phyloP scores from a whole-genome alignment of 192 early-diverging fungal genomes.

The Phycomyces blakesleeanus region DNA sequence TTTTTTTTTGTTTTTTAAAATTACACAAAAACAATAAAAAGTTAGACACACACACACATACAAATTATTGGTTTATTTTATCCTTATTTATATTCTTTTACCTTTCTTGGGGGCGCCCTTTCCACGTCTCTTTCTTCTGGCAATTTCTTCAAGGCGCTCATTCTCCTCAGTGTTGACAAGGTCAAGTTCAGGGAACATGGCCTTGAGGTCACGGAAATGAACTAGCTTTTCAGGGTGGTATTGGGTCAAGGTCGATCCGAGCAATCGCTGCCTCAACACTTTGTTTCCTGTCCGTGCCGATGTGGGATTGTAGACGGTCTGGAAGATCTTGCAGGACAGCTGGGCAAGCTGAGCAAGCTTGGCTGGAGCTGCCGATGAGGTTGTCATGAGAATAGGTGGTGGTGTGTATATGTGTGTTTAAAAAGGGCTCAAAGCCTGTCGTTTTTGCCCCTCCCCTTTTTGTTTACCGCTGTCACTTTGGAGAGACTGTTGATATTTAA shows the following conservation, averaged over 20 bases:
- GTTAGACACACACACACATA: conserved; percentile 2
- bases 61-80: background rate
- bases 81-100: conserved; percentile 13
- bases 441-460: background rate
- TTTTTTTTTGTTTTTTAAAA: conserved; percentile 18
- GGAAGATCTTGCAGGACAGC: conserved; percentile 61
- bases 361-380: conserved; percentile 33
- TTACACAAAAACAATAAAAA: conserved; percentile 13
- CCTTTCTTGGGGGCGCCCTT: conserved; percentile 80
- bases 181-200: conserved; percentile 48
- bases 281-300: conserved; percentile 66
- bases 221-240: conserved; percentile 64
- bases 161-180: conserved; percentile 60
- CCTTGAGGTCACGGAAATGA: conserved; percentile 47
- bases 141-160: conserved; percentile 61
- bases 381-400: background rate
- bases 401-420: background rate
- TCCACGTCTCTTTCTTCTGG: conserved; percentile 64
- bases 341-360: conserved; percentile 49
- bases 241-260: conserved; percentile 61
- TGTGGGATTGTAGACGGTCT: conserved; percentile 68
- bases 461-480: conserved; percentile 4
- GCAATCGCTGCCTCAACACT: conserved; percentile 61
- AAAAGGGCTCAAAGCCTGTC: background rate
- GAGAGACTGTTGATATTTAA: conserved; percentile 4